phyloP scores from a whole-genome alignment of 176 grass and related monocot species.

The Hyparrhenia diplandra region DNA sequence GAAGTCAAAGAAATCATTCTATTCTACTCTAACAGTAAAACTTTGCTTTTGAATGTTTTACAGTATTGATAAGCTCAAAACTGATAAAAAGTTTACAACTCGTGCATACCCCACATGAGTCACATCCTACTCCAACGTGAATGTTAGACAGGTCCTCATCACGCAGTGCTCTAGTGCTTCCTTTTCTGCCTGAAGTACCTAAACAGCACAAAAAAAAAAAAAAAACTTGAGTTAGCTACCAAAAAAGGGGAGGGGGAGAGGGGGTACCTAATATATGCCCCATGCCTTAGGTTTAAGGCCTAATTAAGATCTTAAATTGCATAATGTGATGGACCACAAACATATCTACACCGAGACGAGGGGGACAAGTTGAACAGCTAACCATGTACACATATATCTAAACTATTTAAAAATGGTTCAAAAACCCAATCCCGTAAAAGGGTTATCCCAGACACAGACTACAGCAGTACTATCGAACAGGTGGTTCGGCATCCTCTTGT shows the following conservation, averaged over 20 bases:
- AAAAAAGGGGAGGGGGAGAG: neutral
- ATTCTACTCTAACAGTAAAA: neutral
- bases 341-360: neutral
- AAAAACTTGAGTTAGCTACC: neutral
- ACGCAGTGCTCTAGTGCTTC: neutral
- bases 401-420: neutral
- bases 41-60: conserved; percentile 2
- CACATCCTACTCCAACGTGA: conserved; percentile 77
- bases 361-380: neutral
- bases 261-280: neutral
- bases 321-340: neutral
- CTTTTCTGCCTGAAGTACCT: conserved; percentile 37
- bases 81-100: neutral
- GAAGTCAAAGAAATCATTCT: conserved; percentile 2
- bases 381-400: neutral
- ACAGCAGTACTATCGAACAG: neutral
- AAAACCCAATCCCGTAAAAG: neutral
- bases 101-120: conserved; percentile 90
- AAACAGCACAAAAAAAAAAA: conserved; percentile 22
- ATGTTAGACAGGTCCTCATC: conserved; percentile 30
- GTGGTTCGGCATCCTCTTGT: neutral
- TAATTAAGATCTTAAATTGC: conserved; percentile 22
- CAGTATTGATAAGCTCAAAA: conserved; percentile 11
- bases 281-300: neutral
- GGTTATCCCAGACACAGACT: neutral